A percentile compares a stretch with the other conserved stretches of the same genome.
Evolutionary conservation across 176 grass and related monocot species (phyloP).

Genomic region (Carex myosuroides): DNA sequence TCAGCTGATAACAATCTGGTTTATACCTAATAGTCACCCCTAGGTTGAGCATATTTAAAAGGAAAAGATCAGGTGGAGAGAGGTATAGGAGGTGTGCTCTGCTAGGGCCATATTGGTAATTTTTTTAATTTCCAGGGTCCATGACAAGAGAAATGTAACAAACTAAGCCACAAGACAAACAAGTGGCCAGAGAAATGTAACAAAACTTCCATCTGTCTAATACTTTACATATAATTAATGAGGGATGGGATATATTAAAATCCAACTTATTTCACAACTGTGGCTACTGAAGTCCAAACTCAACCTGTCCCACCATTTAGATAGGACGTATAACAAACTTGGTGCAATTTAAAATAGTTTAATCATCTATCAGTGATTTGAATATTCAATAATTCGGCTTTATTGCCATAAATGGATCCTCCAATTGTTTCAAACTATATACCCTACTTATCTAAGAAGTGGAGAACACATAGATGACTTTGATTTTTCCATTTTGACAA

Average conservation of each 20-base stretch:
- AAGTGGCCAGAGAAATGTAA: background rate
- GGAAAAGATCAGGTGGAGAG: background rate
- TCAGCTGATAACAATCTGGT: background rate
- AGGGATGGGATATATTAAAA: background rate
- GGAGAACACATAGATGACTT: background rate
- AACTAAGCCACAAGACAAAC: background rate
- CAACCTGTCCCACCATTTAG: background rate
- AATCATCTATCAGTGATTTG: background rate
- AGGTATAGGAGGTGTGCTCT: background rate
- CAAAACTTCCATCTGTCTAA: background rate
- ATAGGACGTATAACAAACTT: background rate
- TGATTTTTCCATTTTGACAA: conserved; percentile 6
- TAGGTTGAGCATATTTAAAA: background rate
- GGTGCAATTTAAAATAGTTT: background rate
- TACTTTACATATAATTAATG: background rate
- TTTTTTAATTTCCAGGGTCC: background rate
- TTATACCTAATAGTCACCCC: background rate
- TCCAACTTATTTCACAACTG: background rate
- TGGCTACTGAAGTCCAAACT: background rate
- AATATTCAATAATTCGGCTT: background rate
- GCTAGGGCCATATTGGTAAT: background rate
- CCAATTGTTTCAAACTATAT: background rate
- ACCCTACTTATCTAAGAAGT: background rate
- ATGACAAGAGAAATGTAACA: background rate
- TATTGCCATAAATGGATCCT: background rate